Evolutionary conservation across 2,329 filamentous ascomycete genomes (phyloP).

Genomic region (Penicillium sp.): DNA sequence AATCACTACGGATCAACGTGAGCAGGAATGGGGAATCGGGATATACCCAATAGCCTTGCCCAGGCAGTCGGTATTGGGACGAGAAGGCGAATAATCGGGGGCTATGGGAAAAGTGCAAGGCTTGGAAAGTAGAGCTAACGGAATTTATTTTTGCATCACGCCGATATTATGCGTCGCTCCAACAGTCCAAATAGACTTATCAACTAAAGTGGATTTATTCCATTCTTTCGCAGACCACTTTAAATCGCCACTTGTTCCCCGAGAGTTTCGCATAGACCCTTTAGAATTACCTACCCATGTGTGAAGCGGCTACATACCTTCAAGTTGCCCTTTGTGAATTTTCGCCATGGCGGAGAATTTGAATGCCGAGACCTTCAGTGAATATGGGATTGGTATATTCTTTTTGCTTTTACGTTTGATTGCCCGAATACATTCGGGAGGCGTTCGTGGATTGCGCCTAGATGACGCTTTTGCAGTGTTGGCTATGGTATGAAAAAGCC

Average conservation of each 20-base stretch:
- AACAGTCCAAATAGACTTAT: background rate
- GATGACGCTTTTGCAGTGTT: constrained; percentile 23
- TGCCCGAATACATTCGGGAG: constrained; percentile 13
- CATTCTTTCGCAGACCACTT: background rate
- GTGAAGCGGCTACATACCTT: background rate
- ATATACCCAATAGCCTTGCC: too few species aligned
- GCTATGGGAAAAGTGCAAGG: too few species aligned
- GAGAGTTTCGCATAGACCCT: background rate
- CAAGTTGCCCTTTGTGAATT: background rate
- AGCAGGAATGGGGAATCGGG: too few species aligned
- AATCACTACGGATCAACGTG: too few species aligned
- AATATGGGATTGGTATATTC: constrained; percentile 26
- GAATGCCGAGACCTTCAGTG: constrained; percentile 18
- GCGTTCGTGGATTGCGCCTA: constrained; percentile 15
- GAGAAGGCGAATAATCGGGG: too few species aligned
- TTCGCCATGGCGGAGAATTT: constrained; percentile 14
- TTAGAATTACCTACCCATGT: background rate
- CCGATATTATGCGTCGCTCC: background rate
- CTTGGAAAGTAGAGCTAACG: too few species aligned
- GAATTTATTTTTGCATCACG: too few species aligned
- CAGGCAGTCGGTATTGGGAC: too few species aligned
- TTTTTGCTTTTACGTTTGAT: constrained; percentile 16
- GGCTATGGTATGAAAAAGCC: constrained; percentile 15
- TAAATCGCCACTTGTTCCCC: background rate
- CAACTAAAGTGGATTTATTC: background rate